Evolutionary conservation across 2,329 filamentous ascomycete species (phyloP).

Genomic region (Apiospora hydei): DNA sequence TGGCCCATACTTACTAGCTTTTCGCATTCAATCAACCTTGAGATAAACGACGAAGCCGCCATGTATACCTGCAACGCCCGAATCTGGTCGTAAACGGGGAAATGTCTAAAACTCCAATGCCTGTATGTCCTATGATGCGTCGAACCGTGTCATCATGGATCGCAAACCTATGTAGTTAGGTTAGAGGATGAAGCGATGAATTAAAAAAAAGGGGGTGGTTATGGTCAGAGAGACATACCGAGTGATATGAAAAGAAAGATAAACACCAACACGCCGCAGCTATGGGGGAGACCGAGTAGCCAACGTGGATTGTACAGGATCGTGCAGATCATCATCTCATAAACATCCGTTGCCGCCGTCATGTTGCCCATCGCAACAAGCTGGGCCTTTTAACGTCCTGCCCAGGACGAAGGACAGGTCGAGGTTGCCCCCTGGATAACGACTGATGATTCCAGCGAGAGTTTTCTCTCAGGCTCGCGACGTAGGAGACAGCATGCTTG

Average conservation of each 20-base stretch:
- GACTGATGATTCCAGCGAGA: too few relatives aligned
- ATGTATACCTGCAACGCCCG: constrained; percentile 10
- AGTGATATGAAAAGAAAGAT: constrained; percentile 11
- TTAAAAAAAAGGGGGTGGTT: neutral
- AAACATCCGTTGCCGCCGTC: constrained; percentile 21
- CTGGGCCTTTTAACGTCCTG: constrained; percentile 46
- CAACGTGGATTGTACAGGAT: neutral
- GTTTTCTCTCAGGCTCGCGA: neutral
- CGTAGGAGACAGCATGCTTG: neutral
- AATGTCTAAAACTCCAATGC: constrained; percentile 11
- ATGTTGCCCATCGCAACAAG: constrained; percentile 5
- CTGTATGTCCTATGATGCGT: neutral
- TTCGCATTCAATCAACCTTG: neutral
- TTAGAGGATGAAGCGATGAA: neutral
- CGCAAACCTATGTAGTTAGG: neutral
- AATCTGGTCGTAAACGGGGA: neutral
- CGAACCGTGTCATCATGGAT: constrained; percentile 1
- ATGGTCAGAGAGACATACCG: neutral
- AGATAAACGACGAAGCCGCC: neutral
- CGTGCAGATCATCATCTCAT: constrained; percentile 2
- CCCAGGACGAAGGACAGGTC: constrained; percentile 44
- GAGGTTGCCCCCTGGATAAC: neutral
- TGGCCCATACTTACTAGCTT: neutral
- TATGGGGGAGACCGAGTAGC: neutral
- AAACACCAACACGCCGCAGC: constrained; percentile 21